Conservation (phyloP, 768 basidiomycete species). For the Termitomyces sp. region DNA sequence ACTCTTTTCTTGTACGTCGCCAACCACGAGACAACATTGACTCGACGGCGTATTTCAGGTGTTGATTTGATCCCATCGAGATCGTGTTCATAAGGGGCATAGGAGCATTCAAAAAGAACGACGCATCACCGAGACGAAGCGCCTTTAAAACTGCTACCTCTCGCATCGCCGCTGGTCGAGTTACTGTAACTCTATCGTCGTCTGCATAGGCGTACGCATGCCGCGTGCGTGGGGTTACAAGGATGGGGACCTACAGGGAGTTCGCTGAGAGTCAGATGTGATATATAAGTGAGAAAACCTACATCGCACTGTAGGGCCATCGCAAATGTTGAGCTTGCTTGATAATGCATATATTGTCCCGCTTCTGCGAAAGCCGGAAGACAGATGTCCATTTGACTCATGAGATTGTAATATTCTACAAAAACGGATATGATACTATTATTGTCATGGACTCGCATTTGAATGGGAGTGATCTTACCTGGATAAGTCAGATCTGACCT, state of each 20-base stretch:
- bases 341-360: slow-evolving; percentile 29
- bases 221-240: slow-evolving; percentile 37
- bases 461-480: slow-evolving; percentile 9
- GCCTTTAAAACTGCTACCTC: slow-evolving; percentile 36
- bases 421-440: background rate
- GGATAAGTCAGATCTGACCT: slow-evolving; percentile 31
- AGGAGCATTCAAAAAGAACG: slow-evolving; percentile 17
- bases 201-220: slow-evolving; percentile 35
- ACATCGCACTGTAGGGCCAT: slow-evolving; percentile 39
- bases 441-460: background rate
- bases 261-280: background rate
- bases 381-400: slow-evolving; percentile 37
- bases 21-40: slow-evolving; percentile 30
- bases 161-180: slow-evolving; percentile 36
- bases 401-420: slow-evolving; percentile 32
- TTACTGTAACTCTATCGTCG: slow-evolving; percentile 32
- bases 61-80: slow-evolving; percentile 15
- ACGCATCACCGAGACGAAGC: slow-evolving; percentile 29
- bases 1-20: slow-evolving; percentile 23
- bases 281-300: slow-evolving; percentile 10
- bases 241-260: slow-evolving; percentile 32
- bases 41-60: slow-evolving; percentile 20
- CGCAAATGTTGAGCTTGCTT: slow-evolving; percentile 39
- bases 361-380: slow-evolving; percentile 36
- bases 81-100: slow-evolving; percentile 14